phyloP scores from a whole-genome alignment of 2,329 filamentous ascomycete genomes.

The Botryotinia convoluta region DNA sequence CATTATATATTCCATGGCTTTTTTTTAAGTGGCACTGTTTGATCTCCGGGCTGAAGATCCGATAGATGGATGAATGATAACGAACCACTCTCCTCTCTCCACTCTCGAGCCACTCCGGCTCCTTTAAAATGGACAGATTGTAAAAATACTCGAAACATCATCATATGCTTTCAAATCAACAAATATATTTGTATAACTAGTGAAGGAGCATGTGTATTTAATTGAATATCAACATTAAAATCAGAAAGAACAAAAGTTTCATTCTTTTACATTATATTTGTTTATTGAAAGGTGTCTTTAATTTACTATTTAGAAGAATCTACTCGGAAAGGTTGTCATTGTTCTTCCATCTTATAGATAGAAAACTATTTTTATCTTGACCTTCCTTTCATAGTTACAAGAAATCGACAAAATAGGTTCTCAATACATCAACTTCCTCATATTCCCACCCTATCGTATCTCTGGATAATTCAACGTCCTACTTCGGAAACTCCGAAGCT shows the following conservation, averaged over 20 bases:
- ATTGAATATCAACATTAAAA: not conserved
- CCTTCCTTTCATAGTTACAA: constrained; percentile 12
- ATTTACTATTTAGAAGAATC: not conserved
- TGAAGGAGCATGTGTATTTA: not conserved
- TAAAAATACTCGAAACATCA: not conserved
- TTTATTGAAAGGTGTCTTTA: not conserved
- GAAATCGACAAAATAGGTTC: not conserved
- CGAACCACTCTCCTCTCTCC: not conserved
- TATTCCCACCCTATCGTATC: not conserved
- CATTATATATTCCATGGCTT: not conserved
- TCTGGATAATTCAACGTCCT: not conserved
- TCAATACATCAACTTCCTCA: constrained; percentile 1
- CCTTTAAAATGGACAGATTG: not conserved
- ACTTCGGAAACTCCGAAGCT: not conserved
- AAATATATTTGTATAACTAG: not conserved
- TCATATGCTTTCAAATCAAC: constrained; percentile 13
- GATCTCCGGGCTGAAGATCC: not conserved
- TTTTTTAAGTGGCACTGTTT: not conserved
- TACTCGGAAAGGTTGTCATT: not conserved
- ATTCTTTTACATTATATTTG: not conserved
- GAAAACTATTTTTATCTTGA: constrained; percentile 12
- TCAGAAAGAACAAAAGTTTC: not conserved
- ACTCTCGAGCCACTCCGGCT: constrained; percentile 12
- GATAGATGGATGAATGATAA: not conserved
- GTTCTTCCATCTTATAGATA: not conserved